Evolutionary conservation across 495 filamentous ascomycete genomes (phyloP).

Genomic region (Penicillium daleae): DNA sequence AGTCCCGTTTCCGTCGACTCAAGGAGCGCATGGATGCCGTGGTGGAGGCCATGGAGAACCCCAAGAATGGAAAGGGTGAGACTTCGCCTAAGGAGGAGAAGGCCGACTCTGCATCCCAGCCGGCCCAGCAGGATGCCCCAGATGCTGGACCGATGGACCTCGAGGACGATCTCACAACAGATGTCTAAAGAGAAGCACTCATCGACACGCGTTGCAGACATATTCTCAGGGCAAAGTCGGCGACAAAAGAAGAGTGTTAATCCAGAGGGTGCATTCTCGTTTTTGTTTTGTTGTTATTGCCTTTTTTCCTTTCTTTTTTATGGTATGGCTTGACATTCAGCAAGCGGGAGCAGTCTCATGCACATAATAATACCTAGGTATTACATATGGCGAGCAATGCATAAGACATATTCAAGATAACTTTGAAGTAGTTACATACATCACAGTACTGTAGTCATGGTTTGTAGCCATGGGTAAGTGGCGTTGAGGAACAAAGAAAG

Average conservation of each 20-base stretch:
- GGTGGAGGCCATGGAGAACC: neutral
- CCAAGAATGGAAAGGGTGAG: too few species aligned
- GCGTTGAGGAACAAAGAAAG: conserved; percentile 1
- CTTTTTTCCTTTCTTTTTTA: neutral
- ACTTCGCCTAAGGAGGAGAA: neutral
- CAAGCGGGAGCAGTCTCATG: neutral
- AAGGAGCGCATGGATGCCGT: neutral
- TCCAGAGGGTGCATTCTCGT: neutral
- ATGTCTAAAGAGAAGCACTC: neutral
- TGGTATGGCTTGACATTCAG: neutral
- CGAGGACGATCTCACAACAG: too few species aligned
- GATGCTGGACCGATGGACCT: too few species aligned
- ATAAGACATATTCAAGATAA: neutral
- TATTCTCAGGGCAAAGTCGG: neutral
- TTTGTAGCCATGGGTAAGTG: neutral
- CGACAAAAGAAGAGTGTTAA: neutral
- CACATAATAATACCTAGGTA: neutral
- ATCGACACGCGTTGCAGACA: neutral
- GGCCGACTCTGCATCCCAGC: neutral
- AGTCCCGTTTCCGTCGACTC: neutral
- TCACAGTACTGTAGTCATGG: neutral
- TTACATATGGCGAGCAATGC: neutral
- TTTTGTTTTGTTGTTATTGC: neutral
- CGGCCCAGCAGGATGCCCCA: too few species aligned
- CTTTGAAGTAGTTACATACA: neutral